A percentile compares a stretch with the other conserved stretches of the same genome.
Evolutionary conservation across 345 rosid species (phyloP).

Genomic region (Brassica nigra): DNA sequence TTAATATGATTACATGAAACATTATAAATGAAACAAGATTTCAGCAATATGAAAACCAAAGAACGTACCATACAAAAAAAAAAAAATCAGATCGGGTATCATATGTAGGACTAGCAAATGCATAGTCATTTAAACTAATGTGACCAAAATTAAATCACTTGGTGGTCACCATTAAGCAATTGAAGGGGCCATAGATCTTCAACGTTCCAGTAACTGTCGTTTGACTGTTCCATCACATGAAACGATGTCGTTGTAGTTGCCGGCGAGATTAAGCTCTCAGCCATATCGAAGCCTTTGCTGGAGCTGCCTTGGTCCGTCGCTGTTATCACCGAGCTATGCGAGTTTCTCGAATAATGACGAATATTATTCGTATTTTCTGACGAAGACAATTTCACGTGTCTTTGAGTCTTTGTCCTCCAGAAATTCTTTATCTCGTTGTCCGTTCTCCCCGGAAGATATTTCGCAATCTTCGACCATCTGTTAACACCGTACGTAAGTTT

Average conservation of each 20-base stretch:
- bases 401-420: conserved; percentile 95
- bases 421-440: conserved; percentile 96
- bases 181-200: conserved; percentile 89
- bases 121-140: no score
- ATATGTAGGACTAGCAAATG: neutral
- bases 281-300: conserved; percentile 24
- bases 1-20: neutral
- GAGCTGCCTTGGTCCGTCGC: conserved; percentile 35
- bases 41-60: conserved; percentile 11
- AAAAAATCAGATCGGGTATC: neutral
- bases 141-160: conserved; percentile 9
- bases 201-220: conserved; percentile 73
- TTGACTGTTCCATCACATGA: conserved; percentile 41
- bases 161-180: conserved; percentile 45
- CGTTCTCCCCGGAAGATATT: conserved; percentile 95
- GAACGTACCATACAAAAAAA: conserved; percentile 18
- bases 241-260: conserved; percentile 13
- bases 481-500: neutral
- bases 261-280: conserved; percentile 22
- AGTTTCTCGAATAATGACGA: conserved; percentile 22
- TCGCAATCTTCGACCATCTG: conserved; percentile 93
- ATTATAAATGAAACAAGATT: conserved; percentile 6
- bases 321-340: conserved; percentile 28
- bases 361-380: neutral
- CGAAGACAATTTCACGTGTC: conserved; percentile 53